Evolutionary conservation across 768 basidiomycete genomes (phyloP), one percentile per base, ranked within the genome.

Genomic region (Leccinum obscurum): DNA sequence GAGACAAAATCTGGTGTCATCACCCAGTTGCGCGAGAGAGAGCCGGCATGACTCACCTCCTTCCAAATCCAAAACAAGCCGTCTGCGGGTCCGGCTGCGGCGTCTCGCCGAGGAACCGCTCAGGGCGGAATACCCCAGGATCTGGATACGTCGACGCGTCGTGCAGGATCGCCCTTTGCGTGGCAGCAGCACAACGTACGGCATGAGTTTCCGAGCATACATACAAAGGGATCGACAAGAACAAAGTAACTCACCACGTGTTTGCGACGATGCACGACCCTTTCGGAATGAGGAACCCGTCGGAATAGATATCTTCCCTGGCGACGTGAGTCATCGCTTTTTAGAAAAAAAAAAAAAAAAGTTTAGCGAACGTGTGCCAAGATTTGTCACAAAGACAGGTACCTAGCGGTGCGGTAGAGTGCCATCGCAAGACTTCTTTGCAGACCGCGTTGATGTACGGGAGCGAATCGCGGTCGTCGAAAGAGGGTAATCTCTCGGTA

Each of bases 121-220:
- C 77, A 6, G 77, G 77, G 3, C 61, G 64, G 58, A 78, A 78
- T 2, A 48, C 59, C 1, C 48, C 41, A 2, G 78, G 77, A 50
- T 76, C 67, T 7, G 70, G 67, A 57, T 78, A 78, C 5, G 52
- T 70, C 6, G 75, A 68, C 2, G 78, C 77, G 66, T 88, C 80
- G 51, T 81, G 81, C 1, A 83, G 71, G 70, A 87, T 81, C n/a
- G 70, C 73, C 85, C 86, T 30, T 15, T 41, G 17, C 39, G 17
- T 41, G 4, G 39, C 17, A 4, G 17, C 17, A n/a, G 8, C 39
- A 41, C 39, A 41, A n/a, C 39, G 39, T 41, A 41, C 39, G 8
- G 39, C 39, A n/a, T 41, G 17, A 41, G 9, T 41, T 41, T 39
- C 5, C 39, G 17, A 9, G 17, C 14, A 26, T 30, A 46, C 22